phyloP scores from a whole-genome alignment of 495 filamentous ascomycete genomes.

The Lineolata rhizophorae region DNA sequence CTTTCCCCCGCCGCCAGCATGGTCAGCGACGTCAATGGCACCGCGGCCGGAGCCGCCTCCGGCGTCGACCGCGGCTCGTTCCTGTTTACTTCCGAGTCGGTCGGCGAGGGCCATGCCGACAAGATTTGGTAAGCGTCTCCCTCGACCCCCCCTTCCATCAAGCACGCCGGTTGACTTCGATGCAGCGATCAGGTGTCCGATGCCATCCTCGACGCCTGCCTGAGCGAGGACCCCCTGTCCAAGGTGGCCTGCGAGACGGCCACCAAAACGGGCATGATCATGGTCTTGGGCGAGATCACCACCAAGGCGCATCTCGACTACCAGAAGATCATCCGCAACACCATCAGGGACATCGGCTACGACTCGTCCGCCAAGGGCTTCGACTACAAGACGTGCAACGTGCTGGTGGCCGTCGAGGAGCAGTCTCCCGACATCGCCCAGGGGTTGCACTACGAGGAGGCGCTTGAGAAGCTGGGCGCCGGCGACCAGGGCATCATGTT shows the following conservation, averaged over 20 bases:
- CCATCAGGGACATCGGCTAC: conserved; percentile 97
- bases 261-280: conserved; percentile 97
- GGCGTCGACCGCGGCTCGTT: no score
- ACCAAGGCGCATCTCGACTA: conserved; percentile 90
- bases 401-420: conserved; percentile 96
- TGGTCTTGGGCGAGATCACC: conserved; percentile 99
- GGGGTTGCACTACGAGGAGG: conserved; percentile 90
- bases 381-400: conserved; percentile 99
- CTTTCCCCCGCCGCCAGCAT: no score
- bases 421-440: conserved; percentile 98
- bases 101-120: conserved; percentile 94
- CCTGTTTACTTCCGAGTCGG: conserved; percentile 98
- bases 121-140: conserved; percentile 29
- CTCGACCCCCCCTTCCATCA: neutral
- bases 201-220: conserved; percentile 94
- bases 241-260: conserved; percentile 98
- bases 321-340: conserved; percentile 85
- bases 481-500: conserved; percentile 99
- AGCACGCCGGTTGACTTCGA: neutral
- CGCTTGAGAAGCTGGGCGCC: conserved; percentile 90
- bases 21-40: no score
- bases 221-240: conserved; percentile 81
- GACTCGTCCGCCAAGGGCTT: conserved; percentile 94
- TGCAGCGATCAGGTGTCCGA: conserved; percentile 86
- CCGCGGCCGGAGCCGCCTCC: no score